phyloP scores from a whole-genome alignment of 352 stramenopile species.

The Detonula confervacea region DNA sequence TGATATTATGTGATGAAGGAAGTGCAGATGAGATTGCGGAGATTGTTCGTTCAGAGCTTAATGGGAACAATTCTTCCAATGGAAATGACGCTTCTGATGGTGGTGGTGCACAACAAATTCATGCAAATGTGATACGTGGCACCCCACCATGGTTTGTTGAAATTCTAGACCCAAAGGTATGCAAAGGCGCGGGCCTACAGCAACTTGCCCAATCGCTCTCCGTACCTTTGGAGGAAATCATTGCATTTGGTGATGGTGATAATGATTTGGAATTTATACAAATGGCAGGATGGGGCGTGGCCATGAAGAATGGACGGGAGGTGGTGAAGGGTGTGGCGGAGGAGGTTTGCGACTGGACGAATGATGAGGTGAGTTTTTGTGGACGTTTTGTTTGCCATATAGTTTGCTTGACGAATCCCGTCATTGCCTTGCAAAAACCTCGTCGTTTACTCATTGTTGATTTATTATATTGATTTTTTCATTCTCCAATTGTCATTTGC shows the following conservation, averaged over 20 bases:
- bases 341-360: constrained; percentile 61
- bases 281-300: constrained; percentile 71
- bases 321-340: constrained; percentile 67
- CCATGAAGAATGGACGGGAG: constrained; percentile 82
- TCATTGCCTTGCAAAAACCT: no score
- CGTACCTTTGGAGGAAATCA: constrained; percentile 59
- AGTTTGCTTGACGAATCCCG: no score
- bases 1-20: constrained; percentile 61
- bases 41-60: constrained; percentile 11
- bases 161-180: constrained; percentile 61
- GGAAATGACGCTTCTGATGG: neutral
- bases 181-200: constrained; percentile 78
- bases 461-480: neutral
- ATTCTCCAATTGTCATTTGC: neutral
- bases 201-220: constrained; percentile 65
- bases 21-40: constrained; percentile 22
- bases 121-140: constrained; percentile 60
- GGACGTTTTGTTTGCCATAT: no score
- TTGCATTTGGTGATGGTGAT: constrained; percentile 86
- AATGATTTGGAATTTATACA: constrained; percentile 86
- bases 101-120: neutral
- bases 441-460: no score
- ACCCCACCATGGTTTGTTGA: constrained; percentile 77
- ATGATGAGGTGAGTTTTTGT: constrained; percentile 61
- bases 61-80: constrained; percentile 6